A percentile compares a stretch with the other conserved stretches of the same genome.
These are phyloP conservation scores for Vitis hybrid DNA, from an alignment of 177 flowering plant species.

Conservation along the genomic window DNA sequence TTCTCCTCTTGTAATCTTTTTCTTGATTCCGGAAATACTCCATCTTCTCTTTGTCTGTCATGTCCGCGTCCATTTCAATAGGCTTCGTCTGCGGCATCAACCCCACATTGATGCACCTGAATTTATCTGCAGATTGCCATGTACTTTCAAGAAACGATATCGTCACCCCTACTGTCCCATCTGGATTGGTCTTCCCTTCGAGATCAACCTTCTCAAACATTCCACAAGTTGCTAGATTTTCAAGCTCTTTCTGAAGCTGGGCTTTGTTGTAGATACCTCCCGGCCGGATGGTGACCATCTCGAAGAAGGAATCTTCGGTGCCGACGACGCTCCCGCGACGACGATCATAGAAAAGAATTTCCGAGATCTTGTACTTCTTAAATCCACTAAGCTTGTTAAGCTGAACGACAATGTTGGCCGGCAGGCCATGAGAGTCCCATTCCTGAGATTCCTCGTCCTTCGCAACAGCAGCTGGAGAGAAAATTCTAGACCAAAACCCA, in stretches of 20 bases:
- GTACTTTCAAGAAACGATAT: constrained; percentile 77
- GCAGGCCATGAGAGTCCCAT: constrained; percentile 90
- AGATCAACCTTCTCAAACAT: constrained; percentile 97
- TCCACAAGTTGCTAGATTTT: constrained; percentile 78
- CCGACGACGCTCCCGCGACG: constrained; percentile 38
- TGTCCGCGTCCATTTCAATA: constrained; percentile 77
- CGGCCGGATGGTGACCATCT: constrained; percentile 84
- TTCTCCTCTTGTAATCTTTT: constrained; percentile 85
- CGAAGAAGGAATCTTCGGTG: constrained; percentile 87
- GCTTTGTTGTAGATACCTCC: constrained; percentile 86
- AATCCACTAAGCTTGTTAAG: constrained; percentile 77
- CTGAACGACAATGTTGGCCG: constrained; percentile 75
- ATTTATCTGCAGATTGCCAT: constrained; percentile 77
- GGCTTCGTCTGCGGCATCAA: constrained; percentile 82
- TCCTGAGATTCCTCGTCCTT: constrained; percentile 52
- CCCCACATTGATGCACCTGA: constrained; percentile 90
- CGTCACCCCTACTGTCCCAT: constrained; percentile 65
- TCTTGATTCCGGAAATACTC: constrained; percentile 69
- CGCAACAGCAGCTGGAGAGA: constrained; percentile 52
- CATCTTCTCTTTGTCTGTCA: constrained; percentile 89
- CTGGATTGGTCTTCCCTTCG: constrained; percentile 72
- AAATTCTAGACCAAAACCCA: constrained; percentile 50
- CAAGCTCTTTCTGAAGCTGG: constrained; percentile 82
- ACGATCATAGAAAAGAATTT: constrained; percentile 74
- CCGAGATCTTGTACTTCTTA: constrained; percentile 78